A percentile compares a stretch with the other conserved stretches of the same genome.
phyloP scores from a whole-genome alignment of 2,329 filamentous ascomycete species.

The Ophiostoma himal-ulmi region DNA sequence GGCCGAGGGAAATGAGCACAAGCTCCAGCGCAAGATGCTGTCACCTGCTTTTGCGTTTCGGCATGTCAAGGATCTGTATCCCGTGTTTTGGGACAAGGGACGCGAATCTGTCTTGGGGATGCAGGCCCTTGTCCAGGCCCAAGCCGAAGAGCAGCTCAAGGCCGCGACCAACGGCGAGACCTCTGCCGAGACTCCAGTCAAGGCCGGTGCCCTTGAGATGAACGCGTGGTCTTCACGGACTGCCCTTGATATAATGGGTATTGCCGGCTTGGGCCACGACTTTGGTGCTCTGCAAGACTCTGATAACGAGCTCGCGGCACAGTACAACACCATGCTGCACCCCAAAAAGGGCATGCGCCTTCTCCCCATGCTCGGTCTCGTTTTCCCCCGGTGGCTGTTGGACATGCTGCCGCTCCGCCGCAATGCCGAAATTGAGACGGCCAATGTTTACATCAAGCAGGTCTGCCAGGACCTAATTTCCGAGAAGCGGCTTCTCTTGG shows the following conservation, averaged over 20 bases:
- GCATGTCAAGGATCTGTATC: constrained; percentile 78
- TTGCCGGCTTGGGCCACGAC: constrained; percentile 65
- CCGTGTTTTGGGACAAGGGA: constrained; percentile 75
- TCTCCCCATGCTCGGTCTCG: constrained; percentile 52
- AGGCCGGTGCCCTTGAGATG: constrained; percentile 47
- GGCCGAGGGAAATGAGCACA: constrained; percentile 88
- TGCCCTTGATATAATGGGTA: constrained; percentile 70
- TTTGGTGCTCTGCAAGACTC: constrained; percentile 61
- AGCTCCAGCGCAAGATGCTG: constrained; percentile 69
- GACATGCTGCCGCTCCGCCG: constrained; percentile 60
- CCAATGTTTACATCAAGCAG: constrained; percentile 54
- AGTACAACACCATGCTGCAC: constrained; percentile 52
- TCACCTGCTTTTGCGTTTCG: constrained; percentile 81
- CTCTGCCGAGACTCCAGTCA: constrained; percentile 26
- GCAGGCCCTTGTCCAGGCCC: constrained; percentile 14
- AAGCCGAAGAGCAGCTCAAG: background rate
- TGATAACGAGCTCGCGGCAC: constrained; percentile 51
- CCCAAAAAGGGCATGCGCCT: constrained; percentile 48
- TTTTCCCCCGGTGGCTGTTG: constrained; percentile 60
- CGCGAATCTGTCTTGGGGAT: constrained; percentile 61
- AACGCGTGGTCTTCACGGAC: constrained; percentile 59
- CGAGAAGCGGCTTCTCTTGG: constrained; percentile 52
- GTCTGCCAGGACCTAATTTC: constrained; percentile 63
- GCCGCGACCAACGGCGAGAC: constrained; percentile 33
- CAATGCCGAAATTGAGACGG: constrained; percentile 58